Base-by-base conservation (phyloP, 805 yeast species). In the Lachancea sp. region DNA sequence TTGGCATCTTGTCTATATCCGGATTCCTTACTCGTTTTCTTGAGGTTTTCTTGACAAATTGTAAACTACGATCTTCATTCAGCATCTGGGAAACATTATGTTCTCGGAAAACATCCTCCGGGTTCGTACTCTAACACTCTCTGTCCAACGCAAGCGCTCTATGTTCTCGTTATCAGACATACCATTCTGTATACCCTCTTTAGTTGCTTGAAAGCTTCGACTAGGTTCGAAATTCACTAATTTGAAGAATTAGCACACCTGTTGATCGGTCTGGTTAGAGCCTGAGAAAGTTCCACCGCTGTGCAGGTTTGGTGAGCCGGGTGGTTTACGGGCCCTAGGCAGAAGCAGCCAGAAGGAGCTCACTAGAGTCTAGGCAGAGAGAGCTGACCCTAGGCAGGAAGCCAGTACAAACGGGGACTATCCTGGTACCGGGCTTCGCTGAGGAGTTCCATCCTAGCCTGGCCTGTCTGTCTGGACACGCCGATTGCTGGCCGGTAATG, bases 121-220 rank as follows among this genome's bases (percentile, higher is more conserved):
- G 25, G 25, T 22, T 8, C 8, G 25, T 22, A 22, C 4, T 22
- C 25, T 8, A 22, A 22, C 25, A 22, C 25, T 4, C 25, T 22
- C 25, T 22, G 25, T 22, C 35, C 35, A 32, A 16, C 19, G 30
- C 31, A 36, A 36, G 25, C 31, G 31, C 25, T 18, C 15, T 19
- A 9, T 29, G 8, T 17, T 13, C 36, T 18, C 37, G n/a, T 16
- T 19, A n/a, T 10, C 27, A 26, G 29, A 56, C 60, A 56, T 56
- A 56, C 60, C 60, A 56, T 56, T 55, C 56, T 52, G 57, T 53
- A 49, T 51, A 54, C 53, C 58, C 60, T 55, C 53, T 50, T 51
- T 52, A 48, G 52, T 52, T 51, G 47, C 52, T 47, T 50, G 30
- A 25, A 44, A 34, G 43, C 42, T 38, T 43, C 42, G 18, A 30